A percentile compares a stretch with the other conserved stretches of the same genome.
Conservation (phyloP, 2,329 filamentous ascomycete genomes). For the Colletotrichum horii region DNA sequence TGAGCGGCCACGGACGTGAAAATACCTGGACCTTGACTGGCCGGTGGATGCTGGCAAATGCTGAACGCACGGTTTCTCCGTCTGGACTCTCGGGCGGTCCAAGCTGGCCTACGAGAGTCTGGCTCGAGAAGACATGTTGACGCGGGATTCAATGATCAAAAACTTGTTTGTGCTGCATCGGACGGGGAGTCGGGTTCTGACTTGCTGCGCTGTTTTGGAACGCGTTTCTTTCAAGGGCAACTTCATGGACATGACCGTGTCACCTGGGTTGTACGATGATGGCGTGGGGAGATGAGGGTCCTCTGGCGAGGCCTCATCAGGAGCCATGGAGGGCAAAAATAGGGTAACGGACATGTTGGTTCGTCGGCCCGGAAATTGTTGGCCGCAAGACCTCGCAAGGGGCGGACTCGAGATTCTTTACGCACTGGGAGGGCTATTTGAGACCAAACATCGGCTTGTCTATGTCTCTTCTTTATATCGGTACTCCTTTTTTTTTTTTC, state of each 20-base stretch:
- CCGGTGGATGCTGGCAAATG: slow-evolving; percentile 12
- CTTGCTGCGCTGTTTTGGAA: slow-evolving; percentile 27
- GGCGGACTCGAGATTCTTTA: slow-evolving; percentile 24
- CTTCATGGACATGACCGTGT: slow-evolving; percentile 12
- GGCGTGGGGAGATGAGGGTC: neutral
- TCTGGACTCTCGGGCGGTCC: slow-evolving; percentile 14
- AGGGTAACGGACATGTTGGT: neutral
- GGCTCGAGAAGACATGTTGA: slow-evolving; percentile 13
- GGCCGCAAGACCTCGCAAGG: slow-evolving; percentile 13
- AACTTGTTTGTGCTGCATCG: slow-evolving; percentile 39
- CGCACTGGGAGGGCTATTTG: slow-evolving; percentile 21
- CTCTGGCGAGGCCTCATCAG: neutral
- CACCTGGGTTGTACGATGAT: neutral
- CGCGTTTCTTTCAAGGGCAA: slow-evolving; percentile 15
- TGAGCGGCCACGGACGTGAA: slow-evolving; percentile 5
- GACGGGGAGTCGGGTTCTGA: slow-evolving; percentile 43
- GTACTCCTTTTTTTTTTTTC: slow-evolving; percentile 19
- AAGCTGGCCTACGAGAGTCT: slow-evolving; percentile 9
- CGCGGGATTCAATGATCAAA: slow-evolving; percentile 20
- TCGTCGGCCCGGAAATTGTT: slow-evolving; percentile 1
- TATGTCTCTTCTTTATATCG: slow-evolving; percentile 23
- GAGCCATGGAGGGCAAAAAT: neutral
- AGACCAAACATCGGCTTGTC: slow-evolving; percentile 20
- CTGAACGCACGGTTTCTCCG: slow-evolving; percentile 10
- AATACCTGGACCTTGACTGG: slow-evolving; percentile 14